Conservation (phyloP, 495 filamentous ascomycete species). For the Aspergillus homomorphus region DNA sequence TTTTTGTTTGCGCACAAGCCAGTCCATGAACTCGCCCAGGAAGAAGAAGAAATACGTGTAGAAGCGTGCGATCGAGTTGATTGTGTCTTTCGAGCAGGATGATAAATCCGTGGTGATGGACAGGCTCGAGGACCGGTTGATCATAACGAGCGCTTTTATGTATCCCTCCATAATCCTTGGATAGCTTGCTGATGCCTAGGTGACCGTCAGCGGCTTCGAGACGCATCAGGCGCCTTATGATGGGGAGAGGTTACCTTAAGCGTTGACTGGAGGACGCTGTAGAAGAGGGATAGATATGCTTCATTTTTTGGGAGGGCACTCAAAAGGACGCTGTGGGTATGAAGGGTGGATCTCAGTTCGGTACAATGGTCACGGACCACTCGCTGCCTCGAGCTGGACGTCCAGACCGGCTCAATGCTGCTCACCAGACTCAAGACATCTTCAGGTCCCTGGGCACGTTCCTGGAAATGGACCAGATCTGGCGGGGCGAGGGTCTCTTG, state of each 20-base stretch:
- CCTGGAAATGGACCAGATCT: conserved; percentile 33
- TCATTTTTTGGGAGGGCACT: conserved; percentile 35
- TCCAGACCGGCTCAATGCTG: conserved; percentile 32
- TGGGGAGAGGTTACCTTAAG: conserved; percentile 35
- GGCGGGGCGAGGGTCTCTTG: conserved; percentile 31
- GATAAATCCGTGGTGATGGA: conserved; percentile 18
- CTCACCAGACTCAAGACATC: conserved; percentile 36
- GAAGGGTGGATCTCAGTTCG: conserved; percentile 34
- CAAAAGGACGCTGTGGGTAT: conserved; percentile 36
- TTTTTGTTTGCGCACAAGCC: conserved; percentile 40
- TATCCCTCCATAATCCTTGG: conserved; percentile 45
- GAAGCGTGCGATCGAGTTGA: conserved; percentile 34
- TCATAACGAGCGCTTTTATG: conserved; percentile 38
- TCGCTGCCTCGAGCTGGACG: conserved; percentile 27
- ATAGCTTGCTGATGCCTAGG: conserved; percentile 45
- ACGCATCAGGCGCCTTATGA: not conserved
- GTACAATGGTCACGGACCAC: conserved; percentile 35
- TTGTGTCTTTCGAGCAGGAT: conserved; percentile 21
- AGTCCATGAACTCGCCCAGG: conserved; percentile 47
- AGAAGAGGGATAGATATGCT: conserved; percentile 43
- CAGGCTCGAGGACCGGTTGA: conserved; percentile 38
- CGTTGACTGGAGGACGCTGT: conserved; percentile 43
- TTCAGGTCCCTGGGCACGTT: conserved; percentile 31
- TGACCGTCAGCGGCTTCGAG: not conserved
- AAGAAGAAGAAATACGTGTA: conserved; percentile 49